Evolutionary conservation across 768 basidiomycete genomes (phyloP), one percentile per base, ranked within the genome.

Genomic region (Boletus huronensis): DNA sequence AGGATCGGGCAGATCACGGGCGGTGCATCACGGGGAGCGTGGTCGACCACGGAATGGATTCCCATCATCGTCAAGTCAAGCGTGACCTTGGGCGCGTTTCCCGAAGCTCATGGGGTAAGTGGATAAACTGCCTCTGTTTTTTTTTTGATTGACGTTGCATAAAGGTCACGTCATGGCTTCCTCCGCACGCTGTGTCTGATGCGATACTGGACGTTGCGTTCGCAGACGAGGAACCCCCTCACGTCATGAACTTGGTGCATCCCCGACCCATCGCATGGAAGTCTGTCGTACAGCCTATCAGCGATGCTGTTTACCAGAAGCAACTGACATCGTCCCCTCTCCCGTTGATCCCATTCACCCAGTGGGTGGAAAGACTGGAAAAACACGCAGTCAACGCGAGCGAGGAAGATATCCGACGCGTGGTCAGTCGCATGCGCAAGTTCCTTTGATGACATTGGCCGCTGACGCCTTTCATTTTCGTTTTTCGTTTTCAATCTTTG

Each of bases 1-100:
- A 65, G 71, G 17, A 66, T 75, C 14, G 72, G 77, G 10, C 74
- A 76, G 54, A 62, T 78, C 51, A 56, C 65, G 16, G 76, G 74
- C 5, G 68, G 67, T 25, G 34, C 44, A 5, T 57, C 62, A 3
- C 67, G 70, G 50, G 77, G 76, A 13, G 67, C 69, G 11, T 77
- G 74, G 76, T 68, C 67, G 26, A 70, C 65, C 1, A 62, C 66
- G 4, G 69, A 73, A 32, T 75, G 74, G 72, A 60, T 78, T 17
- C 73, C 76, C 6, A 63, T 65, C 25, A 63, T 77, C 6, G 59
- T 75, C 28, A 70, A 70, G 55, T 74, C 74, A 3, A 71, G 69
- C 39, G 38, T 72, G 13, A 43, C 52, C 2, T 41, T 75, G 32
- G 69, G 64, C 2, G 64, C 50, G 6, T 58, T 76, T 35, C 73